Conservation (phyloP, 2,329 filamentous ascomycete genomes). For the Cladosporium sp. region DNA sequence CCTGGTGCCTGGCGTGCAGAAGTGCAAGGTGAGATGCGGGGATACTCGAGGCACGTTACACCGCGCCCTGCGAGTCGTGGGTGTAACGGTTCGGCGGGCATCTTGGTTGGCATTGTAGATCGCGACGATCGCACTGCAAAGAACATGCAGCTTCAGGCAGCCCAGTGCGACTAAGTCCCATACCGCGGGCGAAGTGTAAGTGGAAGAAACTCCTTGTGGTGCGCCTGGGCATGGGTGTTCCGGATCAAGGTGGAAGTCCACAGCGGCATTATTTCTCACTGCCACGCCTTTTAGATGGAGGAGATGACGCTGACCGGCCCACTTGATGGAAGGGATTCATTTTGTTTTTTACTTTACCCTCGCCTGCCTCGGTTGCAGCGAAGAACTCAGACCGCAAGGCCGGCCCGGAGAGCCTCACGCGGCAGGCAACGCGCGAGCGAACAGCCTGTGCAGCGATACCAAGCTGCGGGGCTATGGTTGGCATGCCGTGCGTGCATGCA, state of each 20-base stretch:
- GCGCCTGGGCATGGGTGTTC: background rate
- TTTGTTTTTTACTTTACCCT: background rate
- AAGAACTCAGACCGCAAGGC: background rate
- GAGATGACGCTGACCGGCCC: constrained; percentile 9
- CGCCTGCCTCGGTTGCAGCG: constrained; percentile 10
- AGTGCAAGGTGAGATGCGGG: background rate
- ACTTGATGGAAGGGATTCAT: background rate
- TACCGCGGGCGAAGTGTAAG: background rate
- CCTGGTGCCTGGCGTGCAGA: constrained; percentile 18
- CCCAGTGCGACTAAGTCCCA: background rate
- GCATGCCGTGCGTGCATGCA: background rate
- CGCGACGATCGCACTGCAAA: constrained; percentile 11
- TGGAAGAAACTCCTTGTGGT: background rate
- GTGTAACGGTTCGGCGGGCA: background rate
- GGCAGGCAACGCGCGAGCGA: background rate
- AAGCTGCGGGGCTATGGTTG: constrained; percentile 13
- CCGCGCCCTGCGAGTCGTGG: constrained; percentile 9
- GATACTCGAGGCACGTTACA: constrained; percentile 15
- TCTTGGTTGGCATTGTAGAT: constrained; percentile 9
- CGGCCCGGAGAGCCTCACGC: constrained; percentile 14
- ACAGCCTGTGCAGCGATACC: background rate
- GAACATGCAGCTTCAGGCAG: background rate
- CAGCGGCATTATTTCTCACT: background rate
- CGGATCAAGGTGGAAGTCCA: background rate
- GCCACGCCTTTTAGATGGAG: background rate